Base-by-base conservation (phyloP, 495 filamentous ascomycete species). In the Penicillium riverlandense region DNA sequence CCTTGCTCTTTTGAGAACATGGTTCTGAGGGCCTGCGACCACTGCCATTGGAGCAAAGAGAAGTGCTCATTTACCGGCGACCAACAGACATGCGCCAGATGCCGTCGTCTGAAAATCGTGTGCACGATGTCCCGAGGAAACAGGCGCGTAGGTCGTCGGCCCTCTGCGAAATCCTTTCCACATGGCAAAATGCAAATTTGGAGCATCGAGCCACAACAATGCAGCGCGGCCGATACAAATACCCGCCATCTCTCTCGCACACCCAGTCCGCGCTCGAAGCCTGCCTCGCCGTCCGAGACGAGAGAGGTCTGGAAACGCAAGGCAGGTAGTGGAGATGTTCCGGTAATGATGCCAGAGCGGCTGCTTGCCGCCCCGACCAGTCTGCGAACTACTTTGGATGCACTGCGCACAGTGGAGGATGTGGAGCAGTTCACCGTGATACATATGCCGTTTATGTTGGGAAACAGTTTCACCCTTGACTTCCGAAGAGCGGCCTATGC, bases 11-110 rank as follows among this genome's bases (percentile, higher is more conserved):
- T 11, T 32, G 42, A 44, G 44, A 55, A 22, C 15, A 61, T 61
- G 58, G 47, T 45, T 15, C 41, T 52, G 37, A 59, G 44, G 45
- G 52, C 53, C 40, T 61, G 58, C 45, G 50, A 59, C 36, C 49
- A 48, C 35, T 61, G 55, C 50, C 49, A 51, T 33, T 34, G 31
- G 38, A 54, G 40, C 41, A 52, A 59, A 47, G 58, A 59, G 38
- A 58, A 56, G 44, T 53, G 53, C 52, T 44, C 43, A 9, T 48
- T 55, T 38, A 37, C 44, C 11, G 47, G 41, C 22, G 47, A 43
- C 39, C 39, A 47, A 37, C 49, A 55, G 15, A 42, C 49, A 35
- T 61, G 58, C 53, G 40, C 45, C n/a, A 37, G 55, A 49, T 61
- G 58, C 40, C 48, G 40, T 11, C 55, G 53, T 29, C 45, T 61